Evolutionary conservation across 495 filamentous ascomycete genomes (phyloP), one percentile per base, ranked within the genome.

Genomic region (Penicillium arizonense): DNA sequence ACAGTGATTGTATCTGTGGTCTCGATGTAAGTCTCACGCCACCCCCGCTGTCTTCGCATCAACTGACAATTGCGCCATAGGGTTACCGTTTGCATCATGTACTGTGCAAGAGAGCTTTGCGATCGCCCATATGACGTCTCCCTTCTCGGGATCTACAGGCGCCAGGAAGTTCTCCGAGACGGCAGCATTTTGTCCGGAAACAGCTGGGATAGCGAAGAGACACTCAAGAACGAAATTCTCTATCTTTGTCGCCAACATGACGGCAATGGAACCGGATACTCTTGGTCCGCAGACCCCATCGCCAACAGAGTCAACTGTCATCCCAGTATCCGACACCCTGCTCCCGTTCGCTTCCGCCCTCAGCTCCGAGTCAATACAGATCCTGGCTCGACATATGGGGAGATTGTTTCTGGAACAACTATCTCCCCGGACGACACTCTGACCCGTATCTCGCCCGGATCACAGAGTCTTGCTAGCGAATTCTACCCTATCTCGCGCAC

Each of bases 41-140:
- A 5, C 24, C 3, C 16, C 8, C 5, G 1, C 5, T 42, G 5
- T 4, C 18, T 0, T 26, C 13, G 34, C 3, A n/a, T 9, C 6
- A 20, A 47, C 33, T 58, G 30, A 60, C 50, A 46, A 61, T 32
- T 23, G 8, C 9, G 2, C 9, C 26, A 4, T 32, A 75, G 72
- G 52, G 50, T 71, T 5, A 74, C 70, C 12, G 61, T 74, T 12
- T 76, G 71, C 23, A 62, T 68, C 0, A 66, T 72, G 28, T 77
- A 76, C 46, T 75, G 71, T 50, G 70, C 71, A 4, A 59, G 66
- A 38, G 66, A 76, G 51, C 57, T 76, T 26, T 73, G 71, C 40
- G 70, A 74, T 38, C 63, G 70, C 20, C 72, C 74, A 45, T 75
- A 76, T 34, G 71, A 73, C 32, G 59, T 74, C 1, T 77, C 74